Percentiles rank a stretch among this genome's conserved stretches.
phyloP scores from a whole-genome alignment of 768 basidiomycete genomes.

The Pulveroboletus ravenelii region DNA sequence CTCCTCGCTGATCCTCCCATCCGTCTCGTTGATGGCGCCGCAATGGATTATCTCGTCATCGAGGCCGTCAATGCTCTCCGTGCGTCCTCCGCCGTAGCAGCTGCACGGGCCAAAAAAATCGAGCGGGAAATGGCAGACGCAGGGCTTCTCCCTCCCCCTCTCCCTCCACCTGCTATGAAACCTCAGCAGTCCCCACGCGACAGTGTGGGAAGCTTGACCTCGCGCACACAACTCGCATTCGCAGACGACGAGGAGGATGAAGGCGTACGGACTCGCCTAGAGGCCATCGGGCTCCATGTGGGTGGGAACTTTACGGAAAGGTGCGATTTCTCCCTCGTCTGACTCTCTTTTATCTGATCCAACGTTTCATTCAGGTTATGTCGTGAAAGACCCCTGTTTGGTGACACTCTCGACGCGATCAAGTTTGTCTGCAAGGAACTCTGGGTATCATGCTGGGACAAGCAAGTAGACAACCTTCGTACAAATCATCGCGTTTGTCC shows the following conservation, averaged over 20 bases:
- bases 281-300: slow-evolving; percentile 81
- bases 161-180: slow-evolving; percentile 40
- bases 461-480: slow-evolving; percentile 91
- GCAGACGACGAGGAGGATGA: slow-evolving; percentile 67
- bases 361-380: slow-evolving; percentile 50
- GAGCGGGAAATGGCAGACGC: slow-evolving; percentile 79
- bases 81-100: slow-evolving; percentile 69
- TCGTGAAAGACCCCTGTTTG: slow-evolving; percentile 67
- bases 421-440: slow-evolving; percentile 97
- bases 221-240: slow-evolving; percentile 8
- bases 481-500: slow-evolving; percentile 84
- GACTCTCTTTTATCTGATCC: background rate
- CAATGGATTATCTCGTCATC: slow-evolving; percentile 84
- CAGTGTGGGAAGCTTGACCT: slow-evolving; percentile 30
- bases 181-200: slow-evolving; percentile 28
- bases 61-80: slow-evolving; percentile 73
- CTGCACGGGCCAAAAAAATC: slow-evolving; percentile 57
- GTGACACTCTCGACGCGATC: slow-evolving; percentile 83
- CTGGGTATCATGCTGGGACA: slow-evolving; percentile 90
- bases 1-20: slow-evolving; percentile 60
- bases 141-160: slow-evolving; percentile 58
- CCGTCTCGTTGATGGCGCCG: slow-evolving; percentile 58
- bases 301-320: slow-evolving; percentile 84
- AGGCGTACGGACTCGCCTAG: slow-evolving; percentile 61
- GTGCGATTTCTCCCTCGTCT: slow-evolving; percentile 34